A percentile compares a stretch with the other conserved stretches of the same genome.
These are phyloP conservation scores for Starmera amethionina DNA, from an alignment of 805 yeast species.

Conservation along the genomic window DNA sequence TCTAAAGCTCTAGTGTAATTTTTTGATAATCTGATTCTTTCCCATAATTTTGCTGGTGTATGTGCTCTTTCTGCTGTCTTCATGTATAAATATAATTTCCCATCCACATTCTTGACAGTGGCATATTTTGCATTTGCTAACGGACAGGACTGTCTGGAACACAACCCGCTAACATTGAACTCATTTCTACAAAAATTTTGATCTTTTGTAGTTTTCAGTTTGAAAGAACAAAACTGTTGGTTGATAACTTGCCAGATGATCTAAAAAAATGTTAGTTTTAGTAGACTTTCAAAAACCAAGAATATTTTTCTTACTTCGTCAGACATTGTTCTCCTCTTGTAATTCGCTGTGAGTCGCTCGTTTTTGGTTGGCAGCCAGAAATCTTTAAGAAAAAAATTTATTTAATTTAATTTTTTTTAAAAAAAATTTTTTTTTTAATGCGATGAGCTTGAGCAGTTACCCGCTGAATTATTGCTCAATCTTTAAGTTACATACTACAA, in stretches of 20 bases:
- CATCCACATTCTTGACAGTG: constrained; percentile 73
- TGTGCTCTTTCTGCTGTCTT: constrained; percentile 98
- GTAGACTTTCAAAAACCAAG: neutral
- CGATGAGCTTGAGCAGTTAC: too few relatives aligned
- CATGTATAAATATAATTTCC: constrained; percentile 78
- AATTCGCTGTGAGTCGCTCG: too few relatives aligned
- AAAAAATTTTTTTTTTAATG: too few relatives aligned
- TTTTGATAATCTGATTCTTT: constrained; percentile 80
- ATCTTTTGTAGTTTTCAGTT: constrained; percentile 77
- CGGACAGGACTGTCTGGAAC: constrained; percentile 92
- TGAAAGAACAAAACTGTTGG: constrained; percentile 92
- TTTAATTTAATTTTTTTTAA: too few relatives aligned
- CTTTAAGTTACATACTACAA: too few relatives aligned
- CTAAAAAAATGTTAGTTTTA: constrained; percentile 27
- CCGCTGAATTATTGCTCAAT: too few relatives aligned
- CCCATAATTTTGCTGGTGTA: constrained; percentile 92
- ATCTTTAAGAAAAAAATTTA: too few relatives aligned
- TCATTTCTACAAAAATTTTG: constrained; percentile 95
- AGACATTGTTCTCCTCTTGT: constrained; percentile 6
- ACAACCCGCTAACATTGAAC: constrained; percentile 90
- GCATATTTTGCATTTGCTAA: constrained; percentile 90
- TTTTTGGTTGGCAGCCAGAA: too few relatives aligned
- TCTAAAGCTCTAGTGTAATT: constrained; percentile 80
- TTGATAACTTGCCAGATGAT: constrained; percentile 96
- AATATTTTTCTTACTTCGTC: constrained; percentile 12